A percentile compares a stretch with the other conserved stretches of the same genome.
phyloP scores from a whole-genome alignment of 75 land plant species.

The Larix kaempferi region DNA sequence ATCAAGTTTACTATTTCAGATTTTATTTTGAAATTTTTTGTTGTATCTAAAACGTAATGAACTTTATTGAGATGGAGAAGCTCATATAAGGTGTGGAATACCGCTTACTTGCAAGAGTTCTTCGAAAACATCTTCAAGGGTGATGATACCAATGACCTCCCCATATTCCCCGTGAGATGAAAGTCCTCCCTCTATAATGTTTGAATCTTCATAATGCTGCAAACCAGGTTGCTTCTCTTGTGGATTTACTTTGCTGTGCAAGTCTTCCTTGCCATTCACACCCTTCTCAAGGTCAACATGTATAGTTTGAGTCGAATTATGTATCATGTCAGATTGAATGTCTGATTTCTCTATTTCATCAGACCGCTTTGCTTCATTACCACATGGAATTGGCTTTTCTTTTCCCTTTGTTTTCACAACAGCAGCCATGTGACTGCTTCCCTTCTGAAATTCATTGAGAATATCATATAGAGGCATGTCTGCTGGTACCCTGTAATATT shows the following conservation, averaged over 20 bases:
- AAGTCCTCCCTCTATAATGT: background rate
- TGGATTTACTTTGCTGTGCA: conserved; percentile 3
- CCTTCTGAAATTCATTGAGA: conserved; percentile 79
- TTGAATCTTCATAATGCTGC: conserved; percentile 7
- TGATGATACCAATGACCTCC: conserved; percentile 47
- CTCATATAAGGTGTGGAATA: background rate
- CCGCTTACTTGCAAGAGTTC: conserved; percentile 42
- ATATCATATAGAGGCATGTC: conserved; percentile 80
- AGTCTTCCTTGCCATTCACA: background rate
- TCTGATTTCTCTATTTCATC: conserved; percentile 7
- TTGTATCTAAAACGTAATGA: background rate
- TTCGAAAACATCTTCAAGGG: conserved; percentile 50
- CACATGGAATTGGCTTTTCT: background rate
- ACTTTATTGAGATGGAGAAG: background rate
- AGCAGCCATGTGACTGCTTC: conserved; percentile 75
- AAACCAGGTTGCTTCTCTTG: background rate
- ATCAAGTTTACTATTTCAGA: background rate
- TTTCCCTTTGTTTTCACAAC: conserved; percentile 36
- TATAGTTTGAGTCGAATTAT: conserved; percentile 13
- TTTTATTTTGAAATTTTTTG: background rate
- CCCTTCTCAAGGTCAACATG: conserved; percentile 34
- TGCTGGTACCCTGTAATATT: conserved; percentile 54
- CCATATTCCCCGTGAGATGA: conserved; percentile 14
- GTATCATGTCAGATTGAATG: conserved; percentile 16
- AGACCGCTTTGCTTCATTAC: conserved; percentile 19